Conservation (phyloP, 805 yeast genomes). For the Metschnikowia picachoensis region DNA sequence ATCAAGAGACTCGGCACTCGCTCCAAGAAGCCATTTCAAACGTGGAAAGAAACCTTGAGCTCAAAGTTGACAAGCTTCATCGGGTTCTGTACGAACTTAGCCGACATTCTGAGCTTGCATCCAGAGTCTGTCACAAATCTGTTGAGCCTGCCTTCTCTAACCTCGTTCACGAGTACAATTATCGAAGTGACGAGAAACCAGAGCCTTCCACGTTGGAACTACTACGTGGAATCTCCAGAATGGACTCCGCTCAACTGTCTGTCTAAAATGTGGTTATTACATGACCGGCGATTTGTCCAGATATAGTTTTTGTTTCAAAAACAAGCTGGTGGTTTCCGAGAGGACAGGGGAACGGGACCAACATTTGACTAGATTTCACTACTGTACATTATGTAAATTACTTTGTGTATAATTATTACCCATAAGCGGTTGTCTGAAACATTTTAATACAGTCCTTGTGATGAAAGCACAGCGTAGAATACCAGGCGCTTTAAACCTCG, state of each 20-base stretch:
- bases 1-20: constrained; percentile 1
- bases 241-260: constrained; percentile 3
- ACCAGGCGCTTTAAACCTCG: background rate
- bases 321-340: too few relatives aligned
- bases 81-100: constrained; percentile 28
- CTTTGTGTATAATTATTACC: background rate
- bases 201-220: constrained; percentile 7
- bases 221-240: constrained; percentile 11
- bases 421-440: too few relatives aligned
- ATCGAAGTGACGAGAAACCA: constrained; percentile 3
- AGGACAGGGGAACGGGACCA: too few relatives aligned
- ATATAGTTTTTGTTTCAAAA: too few relatives aligned
- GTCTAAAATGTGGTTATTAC: background rate
- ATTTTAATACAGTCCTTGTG: too few relatives aligned
- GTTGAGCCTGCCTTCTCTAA: constrained; percentile 10
- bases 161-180: constrained; percentile 10
- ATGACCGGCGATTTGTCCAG: too few relatives aligned
- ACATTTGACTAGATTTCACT: background rate
- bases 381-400: constrained; percentile 9
- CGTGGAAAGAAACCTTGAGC: constrained; percentile 21
- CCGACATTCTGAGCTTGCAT: constrained; percentile 24
- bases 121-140: constrained; percentile 5
- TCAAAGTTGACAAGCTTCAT: constrained; percentile 37
- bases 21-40: constrained; percentile 11
- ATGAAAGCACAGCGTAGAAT: too few relatives aligned